A percentile compares a stretch with the other conserved stretches of the same genome.
Evolutionary conservation across 108 stramenopile species (phyloP).

Genomic region (Nannochloropsis gaditana): DNA sequence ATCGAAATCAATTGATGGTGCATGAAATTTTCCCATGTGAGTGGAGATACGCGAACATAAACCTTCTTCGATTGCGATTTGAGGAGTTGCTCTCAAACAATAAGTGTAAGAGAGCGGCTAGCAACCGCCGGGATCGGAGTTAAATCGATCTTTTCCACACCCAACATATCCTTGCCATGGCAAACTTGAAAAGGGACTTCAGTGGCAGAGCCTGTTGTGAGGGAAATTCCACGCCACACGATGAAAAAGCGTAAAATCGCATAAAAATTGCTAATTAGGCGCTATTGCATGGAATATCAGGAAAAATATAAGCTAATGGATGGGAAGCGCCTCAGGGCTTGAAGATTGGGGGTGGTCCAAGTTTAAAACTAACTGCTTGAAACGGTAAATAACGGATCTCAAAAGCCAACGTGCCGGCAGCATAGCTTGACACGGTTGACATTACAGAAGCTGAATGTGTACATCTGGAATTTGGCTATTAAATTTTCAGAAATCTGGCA

Average conservation of each 20-base stretch:
- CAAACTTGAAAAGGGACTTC: not conserved
- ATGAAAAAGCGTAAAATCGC: not conserved
- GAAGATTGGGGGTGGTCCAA: no score
- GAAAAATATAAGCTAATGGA: no score
- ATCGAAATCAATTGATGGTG: not conserved
- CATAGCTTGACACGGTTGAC: no score
- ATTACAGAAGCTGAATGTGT: no score
- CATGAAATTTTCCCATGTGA: not conserved
- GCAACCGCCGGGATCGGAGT: conserved; percentile 11
- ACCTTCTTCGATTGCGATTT: not conserved
- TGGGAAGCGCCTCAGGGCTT: no score
- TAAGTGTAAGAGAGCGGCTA: not conserved
- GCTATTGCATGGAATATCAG: no score
- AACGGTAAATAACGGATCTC: no score
- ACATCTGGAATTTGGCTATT: no score
- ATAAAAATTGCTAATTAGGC: no score
- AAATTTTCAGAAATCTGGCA: no score
- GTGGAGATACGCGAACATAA: not conserved
- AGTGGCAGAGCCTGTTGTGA: not conserved
- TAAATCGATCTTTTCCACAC: not conserved
- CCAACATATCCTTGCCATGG: not conserved
- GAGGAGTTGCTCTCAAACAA: not conserved
- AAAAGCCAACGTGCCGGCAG: no score
- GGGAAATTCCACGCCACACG: not conserved
- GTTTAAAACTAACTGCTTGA: no score